Evolutionary conservation across 805 yeast genomes (phyloP), one percentile per base, ranked within the genome.

Genomic region (Kodamaea jinghongensis): DNA sequence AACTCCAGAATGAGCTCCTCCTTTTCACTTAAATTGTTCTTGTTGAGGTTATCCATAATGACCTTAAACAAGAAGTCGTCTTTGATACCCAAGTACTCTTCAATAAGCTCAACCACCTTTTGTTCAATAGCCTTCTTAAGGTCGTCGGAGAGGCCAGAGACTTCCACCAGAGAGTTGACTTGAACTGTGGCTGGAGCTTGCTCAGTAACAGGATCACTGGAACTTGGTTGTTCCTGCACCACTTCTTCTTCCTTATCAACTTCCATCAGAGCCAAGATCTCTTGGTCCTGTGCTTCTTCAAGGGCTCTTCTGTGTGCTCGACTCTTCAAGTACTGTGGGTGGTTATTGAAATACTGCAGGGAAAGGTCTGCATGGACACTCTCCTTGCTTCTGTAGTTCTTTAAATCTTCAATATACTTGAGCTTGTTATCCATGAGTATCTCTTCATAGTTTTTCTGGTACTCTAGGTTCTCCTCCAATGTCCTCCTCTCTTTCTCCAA

Each of bases 31-130:
- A 70, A 55, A 17, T 58, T 61, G 15, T 55, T 44, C 13, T 47
- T 51, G 22, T 58, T 47, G 3, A 77, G 56, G 38, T 68, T 64
- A 25, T 61, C 61, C 26, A 60, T 50, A 20, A 79, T 64, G 38
- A 70, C 74, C 2, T 66, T 65, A 10, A 69, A 58, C 44, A 79
- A 61, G 31, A 74, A 70, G 10, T 73, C 77, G 44, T 79, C 86
- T 36, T 62, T 59, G 32, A 75, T 61, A 1, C 83, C 85, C 34
- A 79, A 53, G 41, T 66, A 73, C 41, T 77, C 79, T 39, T 70
- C 78, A 23, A 79, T 56, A 34, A 75, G 60, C 3, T 54, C 55
- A n/a, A 60, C 65, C 14, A 78, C 58, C 43, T 67, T 69, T 0
- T 50, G 48, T 23, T 60, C 60, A 16, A 76, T 46, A 6, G 49